These are phyloP conservation scores for Wickerhamiella domercqiae DNA, from an alignment of 805 yeast genomes.

Conservation along the genomic window DNA sequence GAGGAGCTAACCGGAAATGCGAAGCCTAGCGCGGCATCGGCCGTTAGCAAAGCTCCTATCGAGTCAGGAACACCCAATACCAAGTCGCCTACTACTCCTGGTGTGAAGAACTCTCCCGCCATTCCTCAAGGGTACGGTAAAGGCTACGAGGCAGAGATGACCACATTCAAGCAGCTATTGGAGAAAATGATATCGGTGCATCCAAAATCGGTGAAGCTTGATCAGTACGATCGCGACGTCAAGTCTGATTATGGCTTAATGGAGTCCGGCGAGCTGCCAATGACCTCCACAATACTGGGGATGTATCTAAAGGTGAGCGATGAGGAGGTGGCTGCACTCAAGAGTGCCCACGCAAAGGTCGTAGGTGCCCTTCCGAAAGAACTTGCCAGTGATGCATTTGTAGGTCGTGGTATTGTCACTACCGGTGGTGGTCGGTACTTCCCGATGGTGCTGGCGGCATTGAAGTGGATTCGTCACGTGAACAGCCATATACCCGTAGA, in stretches of 20 bases:
- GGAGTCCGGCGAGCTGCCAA: conserved; percentile 9
- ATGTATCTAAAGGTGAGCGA: conserved; percentile 11
- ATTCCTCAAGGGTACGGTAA: neutral
- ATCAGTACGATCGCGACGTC: conserved; percentile 30
- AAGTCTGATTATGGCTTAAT: conserved; percentile 22
- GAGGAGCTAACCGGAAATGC: neutral
- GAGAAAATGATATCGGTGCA: conserved; percentile 9
- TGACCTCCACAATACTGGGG: conserved; percentile 8
- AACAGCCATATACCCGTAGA: conserved; percentile 65
- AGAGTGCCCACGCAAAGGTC: conserved; percentile 8
- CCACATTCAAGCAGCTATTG: neutral
- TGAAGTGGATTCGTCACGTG: conserved; percentile 46
- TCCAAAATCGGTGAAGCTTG: conserved; percentile 32
- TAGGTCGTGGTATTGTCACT: conserved; percentile 41
- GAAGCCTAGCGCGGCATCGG: neutral
- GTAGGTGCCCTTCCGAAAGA: conserved; percentile 8
- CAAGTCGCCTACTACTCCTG: neutral
- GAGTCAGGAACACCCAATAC: neutral
- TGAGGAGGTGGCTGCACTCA: conserved; percentile 8
- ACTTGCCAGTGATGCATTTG: conserved; percentile 11
- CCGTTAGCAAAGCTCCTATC: neutral
- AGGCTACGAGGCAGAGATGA: conserved; percentile 1
- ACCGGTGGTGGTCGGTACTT: conserved; percentile 74
- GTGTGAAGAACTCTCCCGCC: neutral
- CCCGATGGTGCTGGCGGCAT: conserved; percentile 52